phyloP scores from a whole-genome alignment of 768 basidiomycete species.

The Lactarius tabidus region DNA sequence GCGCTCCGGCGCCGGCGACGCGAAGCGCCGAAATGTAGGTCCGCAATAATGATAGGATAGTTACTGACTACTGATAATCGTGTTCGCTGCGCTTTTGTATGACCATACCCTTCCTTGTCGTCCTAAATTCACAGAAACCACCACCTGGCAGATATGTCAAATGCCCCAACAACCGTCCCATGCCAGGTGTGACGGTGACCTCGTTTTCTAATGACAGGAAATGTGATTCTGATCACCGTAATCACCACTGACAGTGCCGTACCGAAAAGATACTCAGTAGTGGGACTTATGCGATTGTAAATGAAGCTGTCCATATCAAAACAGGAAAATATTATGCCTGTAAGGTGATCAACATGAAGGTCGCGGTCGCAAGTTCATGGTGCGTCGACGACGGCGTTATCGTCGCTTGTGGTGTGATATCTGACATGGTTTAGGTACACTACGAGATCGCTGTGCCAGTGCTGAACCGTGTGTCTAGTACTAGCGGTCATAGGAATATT shows the following conservation, averaged over 20 bases:
- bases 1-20: slow-evolving; percentile 11
- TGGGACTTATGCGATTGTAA: slow-evolving; percentile 93
- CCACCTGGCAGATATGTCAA: slow-evolving; percentile 30
- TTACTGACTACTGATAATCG: neutral
- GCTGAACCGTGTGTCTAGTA: slow-evolving; percentile 87
- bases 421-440: slow-evolving; percentile 57
- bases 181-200: slow-evolving; percentile 46
- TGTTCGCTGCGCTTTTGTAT: neutral
- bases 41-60: slow-evolving; percentile 1
- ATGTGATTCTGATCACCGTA: neutral
- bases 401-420: slow-evolving; percentile 2
- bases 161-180: slow-evolving; percentile 39
- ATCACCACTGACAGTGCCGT: slow-evolving; percentile 68
- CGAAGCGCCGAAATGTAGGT: slow-evolving; percentile 15
- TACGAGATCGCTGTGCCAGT: slow-evolving; percentile 98
- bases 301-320: slow-evolving; percentile 92
- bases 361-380: slow-evolving; percentile 99
- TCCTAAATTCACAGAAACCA: slow-evolving; percentile 5
- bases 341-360: slow-evolving; percentile 99
- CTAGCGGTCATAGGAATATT: slow-evolving; percentile 84
- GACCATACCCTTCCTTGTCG: neutral
- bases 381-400: slow-evolving; percentile 35
- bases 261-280: slow-evolving; percentile 86
- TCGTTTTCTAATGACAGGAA: neutral
- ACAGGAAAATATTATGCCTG: slow-evolving; percentile 94